Percentiles rank a stretch among this genome's conserved stretches.
Conservation (phyloP, 768 basidiomycete species). For the Hygrophoropsis aurantiaca region DNA sequence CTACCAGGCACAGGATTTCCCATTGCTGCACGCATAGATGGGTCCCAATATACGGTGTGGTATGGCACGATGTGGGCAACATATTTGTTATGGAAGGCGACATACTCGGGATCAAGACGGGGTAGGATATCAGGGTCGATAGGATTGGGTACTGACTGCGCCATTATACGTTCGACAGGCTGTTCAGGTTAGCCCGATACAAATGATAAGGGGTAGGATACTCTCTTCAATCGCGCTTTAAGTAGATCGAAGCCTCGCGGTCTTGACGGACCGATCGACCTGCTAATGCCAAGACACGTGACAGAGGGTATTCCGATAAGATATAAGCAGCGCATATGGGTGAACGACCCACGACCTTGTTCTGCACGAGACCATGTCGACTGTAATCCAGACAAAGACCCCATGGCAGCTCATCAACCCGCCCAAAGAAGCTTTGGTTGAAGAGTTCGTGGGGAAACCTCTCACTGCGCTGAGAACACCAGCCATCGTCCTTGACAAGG, state of each 20-base stretch:
- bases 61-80: conserved; percentile 46
- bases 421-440: conserved; percentile 47
- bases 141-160: conserved; percentile 36
- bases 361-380: conserved; percentile 16
- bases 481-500: conserved; percentile 74
- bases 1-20: conserved; percentile 49
- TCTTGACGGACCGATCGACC: conserved; percentile 3
- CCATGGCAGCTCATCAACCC: conserved; percentile 41
- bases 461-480: conserved; percentile 68
- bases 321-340: not conserved
- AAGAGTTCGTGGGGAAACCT: conserved; percentile 57
- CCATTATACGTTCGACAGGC: conserved; percentile 12
- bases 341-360: not conserved
- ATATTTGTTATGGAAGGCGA: conserved; percentile 55
- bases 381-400: conserved; percentile 44
- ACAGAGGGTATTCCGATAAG: conserved; percentile 2
- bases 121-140: conserved; percentile 61
- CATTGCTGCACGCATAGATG: conserved; percentile 49
- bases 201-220: not conserved
- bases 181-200: not conserved
- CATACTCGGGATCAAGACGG: conserved; percentile 66
- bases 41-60: conserved; percentile 58
- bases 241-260: not conserved
- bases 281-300: conserved; percentile 1
- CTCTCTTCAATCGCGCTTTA: too few species aligned